Evolutionary conservation across 2,329 filamentous ascomycete genomes (phyloP).

Genomic region (Bipolaris oryzae): DNA sequence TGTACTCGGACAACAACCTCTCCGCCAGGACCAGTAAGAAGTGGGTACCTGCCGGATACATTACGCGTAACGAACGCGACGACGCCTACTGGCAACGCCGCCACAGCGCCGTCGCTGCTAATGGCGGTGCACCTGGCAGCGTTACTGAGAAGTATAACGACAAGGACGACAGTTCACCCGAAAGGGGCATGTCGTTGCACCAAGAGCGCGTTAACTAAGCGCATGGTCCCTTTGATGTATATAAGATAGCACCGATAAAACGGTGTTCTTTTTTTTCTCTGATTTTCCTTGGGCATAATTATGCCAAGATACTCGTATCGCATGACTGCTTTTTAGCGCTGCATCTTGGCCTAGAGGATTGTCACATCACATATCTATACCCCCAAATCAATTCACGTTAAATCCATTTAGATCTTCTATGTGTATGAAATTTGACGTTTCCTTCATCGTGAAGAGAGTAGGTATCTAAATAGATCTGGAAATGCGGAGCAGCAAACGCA

Average conservation of each 20-base stretch:
- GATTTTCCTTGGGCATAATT: background rate
- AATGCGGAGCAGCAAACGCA: background rate
- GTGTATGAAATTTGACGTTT: background rate
- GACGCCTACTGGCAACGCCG: conserved; percentile 35
- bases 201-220: conserved; percentile 23
- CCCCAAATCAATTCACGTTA: background rate
- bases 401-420: no score
- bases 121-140: conserved; percentile 10
- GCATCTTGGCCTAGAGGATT: background rate
- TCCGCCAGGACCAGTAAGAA: conserved; percentile 40
- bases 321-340: background rate
- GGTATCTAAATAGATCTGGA: no score
- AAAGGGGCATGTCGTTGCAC: conserved; percentile 30
- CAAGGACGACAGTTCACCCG: conserved; percentile 29
- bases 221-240: background rate
- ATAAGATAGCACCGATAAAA: background rate
- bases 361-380: background rate
- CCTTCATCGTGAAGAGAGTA: background rate
- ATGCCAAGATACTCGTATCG: background rate
- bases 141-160: conserved; percentile 28
- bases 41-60: conserved; percentile 43
- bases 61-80: conserved; percentile 39
- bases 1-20: conserved; percentile 40
- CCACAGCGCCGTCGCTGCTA: conserved; percentile 25
- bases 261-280: background rate